Evolutionary conservation across 179 eudicot genomes (phyloP).

Genomic region (Drosera spatulata): DNA sequence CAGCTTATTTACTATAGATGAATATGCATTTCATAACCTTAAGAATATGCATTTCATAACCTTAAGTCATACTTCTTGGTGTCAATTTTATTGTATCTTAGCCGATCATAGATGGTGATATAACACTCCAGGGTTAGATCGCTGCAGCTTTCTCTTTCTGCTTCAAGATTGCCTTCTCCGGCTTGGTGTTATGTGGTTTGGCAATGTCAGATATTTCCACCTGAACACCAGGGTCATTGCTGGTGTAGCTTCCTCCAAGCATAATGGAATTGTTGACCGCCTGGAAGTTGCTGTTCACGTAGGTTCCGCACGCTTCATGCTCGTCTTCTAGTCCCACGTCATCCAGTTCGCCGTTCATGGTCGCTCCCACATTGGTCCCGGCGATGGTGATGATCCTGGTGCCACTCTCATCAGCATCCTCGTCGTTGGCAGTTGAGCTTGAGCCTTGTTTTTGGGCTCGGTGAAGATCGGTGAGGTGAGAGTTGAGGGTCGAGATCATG

Average conservation of each 20-base stretch:
- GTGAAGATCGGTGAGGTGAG: conserved; percentile 28
- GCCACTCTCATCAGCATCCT: conserved; percentile 17
- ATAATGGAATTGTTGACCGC: conserved; percentile 36
- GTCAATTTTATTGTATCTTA: too few relatives aligned
- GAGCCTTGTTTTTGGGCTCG: not conserved
- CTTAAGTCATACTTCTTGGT: too few relatives aligned
- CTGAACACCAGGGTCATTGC: conserved; percentile 42
- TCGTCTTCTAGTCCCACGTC: conserved; percentile 6
- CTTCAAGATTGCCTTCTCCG: too few relatives aligned
- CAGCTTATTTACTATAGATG: too few relatives aligned
- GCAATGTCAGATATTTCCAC: conserved; percentile 16
- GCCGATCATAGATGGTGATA: too few relatives aligned
- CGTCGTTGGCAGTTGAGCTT: conserved; percentile 6
- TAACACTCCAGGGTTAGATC: too few relatives aligned
- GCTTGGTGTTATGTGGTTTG: too few relatives aligned
- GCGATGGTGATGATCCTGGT: conserved; percentile 26
- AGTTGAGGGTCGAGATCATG: conserved; percentile 45
- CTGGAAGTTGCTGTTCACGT: conserved; percentile 35
- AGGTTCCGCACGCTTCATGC: conserved; percentile 17
- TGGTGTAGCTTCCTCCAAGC: conserved; percentile 20
- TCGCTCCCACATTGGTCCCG: conserved; percentile 30
- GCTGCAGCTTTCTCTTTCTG: too few relatives aligned
- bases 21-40: too few relatives aligned
- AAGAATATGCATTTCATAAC: too few relatives aligned
- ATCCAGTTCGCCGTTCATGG: conserved; percentile 3